Conservation (phyloP, 441 rosid genomes). For the Pelargonium fulgidum region DNA sequence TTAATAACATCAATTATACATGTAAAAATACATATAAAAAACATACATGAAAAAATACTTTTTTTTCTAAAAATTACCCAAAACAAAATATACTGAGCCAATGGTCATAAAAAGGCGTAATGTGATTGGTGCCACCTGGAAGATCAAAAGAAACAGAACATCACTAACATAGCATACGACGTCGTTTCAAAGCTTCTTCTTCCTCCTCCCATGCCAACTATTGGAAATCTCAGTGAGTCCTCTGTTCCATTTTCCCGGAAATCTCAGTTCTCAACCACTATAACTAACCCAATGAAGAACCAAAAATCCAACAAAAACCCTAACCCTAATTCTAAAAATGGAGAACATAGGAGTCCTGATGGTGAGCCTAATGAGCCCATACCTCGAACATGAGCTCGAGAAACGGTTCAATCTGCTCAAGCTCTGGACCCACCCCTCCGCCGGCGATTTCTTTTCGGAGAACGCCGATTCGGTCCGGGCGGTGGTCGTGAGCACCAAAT, state of each 20-base stretch:
- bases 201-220: too few relatives aligned
- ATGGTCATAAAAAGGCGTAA: neutral
- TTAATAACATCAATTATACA: too few relatives aligned
- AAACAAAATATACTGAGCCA: too few relatives aligned
- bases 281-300: neutral
- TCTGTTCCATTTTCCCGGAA: neutral
- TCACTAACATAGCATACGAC: neutral
- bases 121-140: too few relatives aligned
- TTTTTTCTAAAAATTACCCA: too few relatives aligned
- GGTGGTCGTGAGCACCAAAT: constrained; percentile 20
- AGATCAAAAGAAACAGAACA: neutral
- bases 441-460: neutral
- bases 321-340: constrained; percentile 5
- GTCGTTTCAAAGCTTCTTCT: neutral
- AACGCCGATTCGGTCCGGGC: constrained; percentile 18
- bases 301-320: neutral
- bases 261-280: neutral
- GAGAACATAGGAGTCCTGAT: constrained; percentile 14
- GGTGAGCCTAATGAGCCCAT: constrained; percentile 20
- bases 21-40: too few relatives aligned
- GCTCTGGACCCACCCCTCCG: constrained; percentile 21
- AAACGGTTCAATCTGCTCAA: constrained; percentile 17
- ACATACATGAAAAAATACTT: too few relatives aligned
- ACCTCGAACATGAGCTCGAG: constrained; percentile 18
- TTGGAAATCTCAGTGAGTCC: neutral